Evolutionary conservation across 2,329 filamentous ascomycete genomes (phyloP), one percentile per base, ranked within the genome.

Genomic region (Pseudovirgaria hyperparasitica): DNA sequence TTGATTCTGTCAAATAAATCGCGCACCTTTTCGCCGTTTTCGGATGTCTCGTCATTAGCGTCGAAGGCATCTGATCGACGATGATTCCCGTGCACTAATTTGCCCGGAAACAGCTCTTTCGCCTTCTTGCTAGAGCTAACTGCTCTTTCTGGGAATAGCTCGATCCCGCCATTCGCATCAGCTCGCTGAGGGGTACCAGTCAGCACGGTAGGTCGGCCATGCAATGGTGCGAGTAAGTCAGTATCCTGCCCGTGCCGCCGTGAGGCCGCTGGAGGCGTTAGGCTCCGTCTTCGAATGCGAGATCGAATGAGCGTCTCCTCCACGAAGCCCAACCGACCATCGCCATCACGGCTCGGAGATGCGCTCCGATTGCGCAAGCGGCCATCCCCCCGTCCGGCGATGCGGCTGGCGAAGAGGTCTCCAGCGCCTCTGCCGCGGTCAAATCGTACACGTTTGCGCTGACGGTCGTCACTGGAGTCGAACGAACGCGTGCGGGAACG

Each of bases 291-390:
- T 14, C 60, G 54, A 17, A 41, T 58, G 32, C 46, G 55, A 36
- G 33, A 38, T 59, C 24, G 67, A 54, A 10, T 63, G 59, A 26
- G 34, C 40, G 19, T 48, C 33, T 63, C 55, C 16, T 68, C 61
- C n/a, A 45, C 47, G 37, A 65, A 65, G 5, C 62, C 62, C 19
- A 50, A 58, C 4, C 59, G 52, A 11, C 66, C 60, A 28, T 63
- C 57, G 9, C 57, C 63, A 19, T 62, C 59, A 11, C 57, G 42
- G 15, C 38, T 40, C 16, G 72, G 72, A 5, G 71, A 76, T 11
- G 70, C 70, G 45, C 70, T 75, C 35, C 72, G 65, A 40, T 70
- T 58, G 23, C 71, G 63, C 24, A 72, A 57, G 25, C 65, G 59
- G 19, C 65, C 65, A 18, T 52, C 32, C 6, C 16, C 14, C 10